phyloP scores from a whole-genome alignment of 176 grass and related monocot species.

The Carex littledalei region DNA sequence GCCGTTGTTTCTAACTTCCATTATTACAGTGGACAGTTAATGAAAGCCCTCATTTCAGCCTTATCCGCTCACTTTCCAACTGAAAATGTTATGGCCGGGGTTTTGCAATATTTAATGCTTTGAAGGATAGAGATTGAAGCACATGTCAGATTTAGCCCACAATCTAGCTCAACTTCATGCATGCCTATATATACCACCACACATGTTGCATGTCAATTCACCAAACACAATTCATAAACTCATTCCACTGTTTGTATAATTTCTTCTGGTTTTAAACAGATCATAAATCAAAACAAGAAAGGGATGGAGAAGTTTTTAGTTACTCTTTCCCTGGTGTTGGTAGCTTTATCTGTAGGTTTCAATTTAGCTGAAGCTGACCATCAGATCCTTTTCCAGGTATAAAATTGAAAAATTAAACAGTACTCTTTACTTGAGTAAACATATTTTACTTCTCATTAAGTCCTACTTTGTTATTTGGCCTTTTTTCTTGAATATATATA shows the following conservation, averaged over 20 bases:
- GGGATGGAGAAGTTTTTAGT: not conserved
- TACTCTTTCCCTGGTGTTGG: not conserved
- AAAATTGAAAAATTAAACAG: not conserved
- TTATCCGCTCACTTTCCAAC: not conserved
- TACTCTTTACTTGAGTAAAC: not conserved
- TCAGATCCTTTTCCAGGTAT: constrained; percentile 16
- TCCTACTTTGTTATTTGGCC: no score
- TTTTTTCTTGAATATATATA: no score
- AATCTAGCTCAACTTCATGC: not conserved
- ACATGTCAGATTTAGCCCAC: constrained; percentile 1
- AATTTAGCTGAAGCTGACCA: not conserved
- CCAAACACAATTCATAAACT: not conserved
- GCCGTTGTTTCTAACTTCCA: no score
- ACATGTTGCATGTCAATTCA: not conserved
- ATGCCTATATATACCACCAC: not conserved
- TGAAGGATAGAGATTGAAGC: not conserved
- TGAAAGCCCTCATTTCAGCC: no score
- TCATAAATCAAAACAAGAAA: no score
- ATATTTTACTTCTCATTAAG: not conserved
- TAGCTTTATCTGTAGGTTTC: not conserved
- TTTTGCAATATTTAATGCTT: not conserved
- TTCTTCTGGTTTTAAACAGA: not conserved
- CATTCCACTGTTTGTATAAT: constrained; percentile 17
- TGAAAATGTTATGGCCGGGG: not conserved
- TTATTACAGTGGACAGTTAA: no score